Conservation (phyloP, 2,329 filamentous ascomycete species). For the Exophiala oligosperma region DNA sequence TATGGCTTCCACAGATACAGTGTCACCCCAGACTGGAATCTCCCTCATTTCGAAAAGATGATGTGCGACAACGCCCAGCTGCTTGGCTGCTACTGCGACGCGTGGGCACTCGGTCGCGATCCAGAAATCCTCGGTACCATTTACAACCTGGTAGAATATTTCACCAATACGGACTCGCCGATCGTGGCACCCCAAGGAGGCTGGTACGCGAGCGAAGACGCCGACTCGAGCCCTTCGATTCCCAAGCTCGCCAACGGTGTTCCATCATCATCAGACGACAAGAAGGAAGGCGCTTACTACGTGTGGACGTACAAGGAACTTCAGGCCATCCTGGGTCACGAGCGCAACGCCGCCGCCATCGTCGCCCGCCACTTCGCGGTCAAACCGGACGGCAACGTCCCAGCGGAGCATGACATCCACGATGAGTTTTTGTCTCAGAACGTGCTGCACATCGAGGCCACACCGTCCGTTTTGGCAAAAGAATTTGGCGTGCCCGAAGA, state of each 20-base stretch:
- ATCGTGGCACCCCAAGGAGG: constrained; percentile 69
- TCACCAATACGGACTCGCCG: constrained; percentile 62
- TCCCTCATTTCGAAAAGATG: constrained; percentile 98
- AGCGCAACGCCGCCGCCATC: constrained; percentile 68
- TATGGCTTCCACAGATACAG: constrained; percentile 83
- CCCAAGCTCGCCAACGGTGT: constrained; percentile 31
- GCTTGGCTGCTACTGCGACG: constrained; percentile 80
- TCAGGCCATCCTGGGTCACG: constrained; percentile 65
- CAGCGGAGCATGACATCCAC: constrained; percentile 77
- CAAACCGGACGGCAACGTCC: constrained; percentile 79
- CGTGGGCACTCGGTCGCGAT: constrained; percentile 69
- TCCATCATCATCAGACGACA: constrained; percentile 67
- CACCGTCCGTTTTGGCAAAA: constrained; percentile 66
- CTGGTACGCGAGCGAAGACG: constrained; percentile 86
- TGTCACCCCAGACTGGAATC: constrained; percentile 85
- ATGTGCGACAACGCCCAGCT: constrained; percentile 89
- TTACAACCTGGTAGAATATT: constrained; percentile 81
- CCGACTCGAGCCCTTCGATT: constrained; percentile 75
- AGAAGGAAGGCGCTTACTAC: constrained; percentile 90
- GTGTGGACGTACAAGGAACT: constrained; percentile 91
- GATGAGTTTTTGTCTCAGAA: constrained; percentile 96
- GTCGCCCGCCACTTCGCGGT: constrained; percentile 85
- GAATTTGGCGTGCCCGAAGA: constrained; percentile 72
- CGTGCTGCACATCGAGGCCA: constrained; percentile 71
- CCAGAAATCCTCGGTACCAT: constrained; percentile 76